Base-by-base conservation (phyloP, 345 rosid species). In the Euclidium syriacum region DNA sequence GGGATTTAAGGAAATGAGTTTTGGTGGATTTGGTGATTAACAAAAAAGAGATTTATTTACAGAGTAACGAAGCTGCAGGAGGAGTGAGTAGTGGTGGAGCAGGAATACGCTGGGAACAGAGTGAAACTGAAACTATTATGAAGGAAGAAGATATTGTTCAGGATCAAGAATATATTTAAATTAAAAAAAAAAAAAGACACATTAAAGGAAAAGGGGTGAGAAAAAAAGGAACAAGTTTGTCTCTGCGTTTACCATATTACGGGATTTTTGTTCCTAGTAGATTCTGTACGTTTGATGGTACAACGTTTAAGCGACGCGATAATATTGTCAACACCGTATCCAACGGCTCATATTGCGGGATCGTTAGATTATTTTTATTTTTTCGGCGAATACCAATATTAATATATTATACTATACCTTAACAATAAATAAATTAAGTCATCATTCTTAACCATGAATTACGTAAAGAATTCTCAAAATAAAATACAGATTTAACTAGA, bases 21-120 rank as follows among this genome's bases (percentile, higher is more conserved):
- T 62, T 53, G 62, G 68, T 61, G 74, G 68, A 52, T 69, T 69
- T 69, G 68, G 67, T 69, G 50, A 44, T 10, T 18, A 26, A 6
- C 9, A 15, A 12, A 17, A 35, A 4, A 63, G 4, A 10, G 14
- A 51, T 51, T 35, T 6, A 0, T 35, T 12, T 56, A 30, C 4
- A 35, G 62, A 38, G 36, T 33, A 53, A 47, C 26, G 44, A 51
- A 33, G 27, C 7, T 52, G 60, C 40, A 58, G 18, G 60, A 68
- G 73, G 67, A 62, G 68, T 61, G 34, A 61, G 68, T 60, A 9
- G 18, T 61, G 34, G 27, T 62, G 68, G 74, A 70, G 57, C 46
- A 70, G 68, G 68, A 68, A 27, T 15, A 42, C 40, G 59, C 43
- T 58, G 2, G 15, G 35, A 52, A 60, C 18, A 51, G 27, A 39